phyloP scores from a whole-genome alignment of 306 rosid species.

The Lotus japonicus region DNA sequence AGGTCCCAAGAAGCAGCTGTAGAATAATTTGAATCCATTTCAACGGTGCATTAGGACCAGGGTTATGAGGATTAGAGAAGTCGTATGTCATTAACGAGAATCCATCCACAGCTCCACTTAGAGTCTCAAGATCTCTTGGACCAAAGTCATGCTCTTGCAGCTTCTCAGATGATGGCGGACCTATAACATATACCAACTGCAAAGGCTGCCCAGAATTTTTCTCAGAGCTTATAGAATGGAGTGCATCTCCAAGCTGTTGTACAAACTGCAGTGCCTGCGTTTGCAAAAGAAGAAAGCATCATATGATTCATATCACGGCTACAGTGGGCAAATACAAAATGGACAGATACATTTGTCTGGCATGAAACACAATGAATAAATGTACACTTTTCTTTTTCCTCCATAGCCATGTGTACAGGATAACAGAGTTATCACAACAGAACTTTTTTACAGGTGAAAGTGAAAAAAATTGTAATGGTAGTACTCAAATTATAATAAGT shows the following conservation, averaged over 20 bases:
- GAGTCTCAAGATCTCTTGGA: conserved; percentile 64
- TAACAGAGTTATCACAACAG: conserved; percentile 3
- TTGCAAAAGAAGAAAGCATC: conserved; percentile 28
- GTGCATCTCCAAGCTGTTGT: conserved; percentile 74
- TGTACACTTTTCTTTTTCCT: background rate
- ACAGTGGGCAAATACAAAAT: conserved; percentile 11
- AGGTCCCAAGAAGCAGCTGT: conserved; percentile 48
- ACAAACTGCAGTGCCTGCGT: conserved; percentile 78
- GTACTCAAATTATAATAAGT: background rate
- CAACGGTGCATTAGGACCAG: conserved; percentile 97
- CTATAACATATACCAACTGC: conserved; percentile 81
- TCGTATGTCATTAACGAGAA: conserved; percentile 93
- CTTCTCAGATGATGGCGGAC: conserved; percentile 82
- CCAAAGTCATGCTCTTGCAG: conserved; percentile 78
- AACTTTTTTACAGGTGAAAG: background rate
- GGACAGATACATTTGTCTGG: background rate
- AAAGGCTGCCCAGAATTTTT: conserved; percentile 33
- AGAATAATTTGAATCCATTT: conserved; percentile 72
- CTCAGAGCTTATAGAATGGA: conserved; percentile 59
- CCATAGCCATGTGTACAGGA: background rate
- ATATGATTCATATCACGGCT: conserved; percentile 3
- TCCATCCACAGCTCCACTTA: conserved; percentile 74
- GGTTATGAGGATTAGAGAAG: conserved; percentile 77
- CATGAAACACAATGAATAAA: conserved; percentile 6
- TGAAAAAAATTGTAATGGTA: background rate